Base-by-base conservation (phyloP, 2,329 filamentous ascomycete genomes). In the Scolecobasidium constrictum region DNA sequence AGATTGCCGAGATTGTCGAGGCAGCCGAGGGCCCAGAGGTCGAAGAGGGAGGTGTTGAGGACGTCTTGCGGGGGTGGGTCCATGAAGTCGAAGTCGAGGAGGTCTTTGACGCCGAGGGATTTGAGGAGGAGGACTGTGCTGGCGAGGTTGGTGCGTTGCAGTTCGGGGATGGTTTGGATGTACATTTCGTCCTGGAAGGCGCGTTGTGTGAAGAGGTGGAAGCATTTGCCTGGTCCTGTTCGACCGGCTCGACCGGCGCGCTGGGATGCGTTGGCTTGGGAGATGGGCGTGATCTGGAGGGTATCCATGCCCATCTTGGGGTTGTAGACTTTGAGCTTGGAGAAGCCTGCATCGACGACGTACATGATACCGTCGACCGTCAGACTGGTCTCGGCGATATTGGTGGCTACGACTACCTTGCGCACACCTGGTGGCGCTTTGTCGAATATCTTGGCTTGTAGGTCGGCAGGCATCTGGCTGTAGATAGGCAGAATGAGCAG, bases 281-380 rank as follows among this genome's bases (percentile, higher is more conserved):
- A 95, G 42, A 98, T 93, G 1, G 92, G 92, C 0, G 92, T 98
- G 51, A 98, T 94, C 56, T 96, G 92, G 12, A 98, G 75, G 0
- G 90, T 95, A 56, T 98, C 92, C 92, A 98, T 98, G 45, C 92
- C 92, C 86, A 98, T 96, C 42, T 88, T 84, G 4, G 92, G 88
- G 55, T 98, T 98, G 65, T 96, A 98, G 4, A 98, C 92, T 60
- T 98, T 98, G 57, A 96, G 76, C 61, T 98, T 98, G 2, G 87
- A 94, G 61, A 90, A 98, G 1, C 92, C 92, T 2, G 86, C 80
- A 59, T 98, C 92, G 4, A 98, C 92, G 17, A 98, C 92, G 55
- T 94, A 98, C 82, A 96, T 96, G 63, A 98, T 98, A 50, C 92
- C 92, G 57, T 98, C 92, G 4, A 98, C 92, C 0, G 92, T 98